Percentiles rank a stretch among this genome's conserved stretches.
Conservation (phyloP, 2,329 filamentous ascomycete genomes). For the Penicillium frequentans region DNA sequence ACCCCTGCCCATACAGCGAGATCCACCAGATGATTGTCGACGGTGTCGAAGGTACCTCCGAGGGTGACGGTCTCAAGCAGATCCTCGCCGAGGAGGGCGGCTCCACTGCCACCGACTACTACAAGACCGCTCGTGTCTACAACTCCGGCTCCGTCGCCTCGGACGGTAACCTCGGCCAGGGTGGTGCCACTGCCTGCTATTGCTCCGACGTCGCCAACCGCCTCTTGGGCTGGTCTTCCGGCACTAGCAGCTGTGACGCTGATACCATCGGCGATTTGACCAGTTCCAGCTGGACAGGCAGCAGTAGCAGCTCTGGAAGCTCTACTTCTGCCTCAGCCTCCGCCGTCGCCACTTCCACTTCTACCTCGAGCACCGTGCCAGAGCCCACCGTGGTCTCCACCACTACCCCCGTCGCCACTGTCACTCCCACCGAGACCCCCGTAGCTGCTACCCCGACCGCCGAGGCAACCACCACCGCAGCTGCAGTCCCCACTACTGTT, state of each 20-base stretch:
- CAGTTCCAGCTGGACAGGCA: conserved; percentile 7
- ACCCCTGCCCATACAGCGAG: conserved; percentile 24
- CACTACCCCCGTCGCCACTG: not conserved
- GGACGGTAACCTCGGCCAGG: conserved; percentile 32
- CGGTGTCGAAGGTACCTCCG: conserved; percentile 36
- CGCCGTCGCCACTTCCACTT: not conserved
- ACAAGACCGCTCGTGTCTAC: conserved; percentile 41
- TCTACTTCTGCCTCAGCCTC: conserved; percentile 5
- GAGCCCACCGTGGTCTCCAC: conserved; percentile 6
- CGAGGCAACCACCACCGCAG: not conserved
- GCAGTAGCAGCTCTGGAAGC: conserved; percentile 11
- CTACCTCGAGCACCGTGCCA: conserved; percentile 1
- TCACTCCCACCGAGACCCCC: not conserved
- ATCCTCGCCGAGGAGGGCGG: conserved; percentile 30
- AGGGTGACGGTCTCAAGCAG: conserved; percentile 36
- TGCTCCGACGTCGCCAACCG: conserved; percentile 30
- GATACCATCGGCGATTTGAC: conserved; percentile 15
- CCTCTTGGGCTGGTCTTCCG: conserved; percentile 25
- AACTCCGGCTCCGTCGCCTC: conserved; percentile 41
- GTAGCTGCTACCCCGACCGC: conserved; percentile 1
- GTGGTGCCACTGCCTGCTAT: conserved; percentile 30
- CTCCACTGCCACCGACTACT: conserved; percentile 22
- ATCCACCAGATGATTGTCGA: conserved; percentile 43
- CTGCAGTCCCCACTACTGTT: not conserved
- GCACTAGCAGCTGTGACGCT: conserved; percentile 18